Evolutionary conservation across 2,329 filamentous ascomycete species (phyloP), one percentile per base, ranked within the genome.

Genomic region (Coniochaeta sp.): DNA sequence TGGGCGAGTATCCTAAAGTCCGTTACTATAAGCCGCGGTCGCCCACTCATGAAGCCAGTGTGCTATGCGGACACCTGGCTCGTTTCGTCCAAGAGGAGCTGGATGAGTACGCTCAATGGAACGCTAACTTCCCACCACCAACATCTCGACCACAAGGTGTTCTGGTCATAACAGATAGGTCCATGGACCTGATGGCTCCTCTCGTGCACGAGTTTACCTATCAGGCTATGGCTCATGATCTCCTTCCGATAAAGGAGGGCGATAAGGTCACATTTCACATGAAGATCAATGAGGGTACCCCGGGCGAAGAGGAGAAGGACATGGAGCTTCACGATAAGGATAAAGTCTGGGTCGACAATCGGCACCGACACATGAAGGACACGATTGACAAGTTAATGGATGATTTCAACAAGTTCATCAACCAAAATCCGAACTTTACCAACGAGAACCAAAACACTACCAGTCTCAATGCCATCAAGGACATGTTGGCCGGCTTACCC

Each of bases 281-380:
- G 58, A 79, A 83, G 1, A 79, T 95, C 64, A 95, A 96, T 65
- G 85, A 92, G 67, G 90, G 89, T 11, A 80, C 83, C 3, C 74
- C 79, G 0, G 84, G 88, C 47, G 84, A 88, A 31, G 86, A 96
- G 71, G 85, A 90, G 62, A 96, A 96, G 72, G 93, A 97, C 52
- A 89, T 96, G 82, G 92, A 96, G 67, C 89, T 99, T 57, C 82
- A 82, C 34, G 95, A 99, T 65, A 89, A 91, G 68, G 95, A 99
- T 76, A 89, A 88, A 71, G 90, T 99, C 55, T 99, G 95, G 95
- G 88, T 96, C 26, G 90, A 95, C 62, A 96, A 96, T 70, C 84
- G 95, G 59, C 95, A 99, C 75, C 84, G 87, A 58, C 95, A 99
- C 74, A 99, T 99, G 95, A 96, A 96, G 72, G 93, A 98, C 72